Base-by-base conservation (phyloP, 208 protist genomes). In the Trypanosoma cruzi region DNA sequence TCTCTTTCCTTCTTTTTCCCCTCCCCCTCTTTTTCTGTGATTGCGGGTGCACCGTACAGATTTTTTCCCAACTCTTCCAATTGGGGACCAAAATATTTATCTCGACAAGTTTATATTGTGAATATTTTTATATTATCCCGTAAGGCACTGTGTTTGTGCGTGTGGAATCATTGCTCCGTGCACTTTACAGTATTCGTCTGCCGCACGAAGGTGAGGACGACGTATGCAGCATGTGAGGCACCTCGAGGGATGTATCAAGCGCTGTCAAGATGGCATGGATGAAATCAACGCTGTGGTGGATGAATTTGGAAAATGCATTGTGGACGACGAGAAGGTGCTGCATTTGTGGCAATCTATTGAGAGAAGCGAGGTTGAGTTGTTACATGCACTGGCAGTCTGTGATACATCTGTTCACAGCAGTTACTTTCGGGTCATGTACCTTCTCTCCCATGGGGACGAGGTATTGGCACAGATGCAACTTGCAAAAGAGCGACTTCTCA, bases 381-480 rank as follows among this genome's bases (percentile, higher is more conserved):
- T 56, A 20, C 37, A 29, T 8, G 31, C 18, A 26, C 28, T 74
- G 13, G 24, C 18, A 37, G 22, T 31, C 1, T 74, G 50, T 36
- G 49, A 74, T 36, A n/a, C 37, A 52, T 28, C 14, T 31, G 18
- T 56, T 14, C 26, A 37, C 0, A 26, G 56, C 5, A 1, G 14
- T 32, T 18, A 4, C 18, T 59, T 64, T 50, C 20, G 34, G 0
- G 22, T 50, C 34, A 52, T 75, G 28, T 58, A 28, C 56, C 14
- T 49, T 22, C 24, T 75, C 29, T 62, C 48, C 6, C 28, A 18
- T 14, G 76, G 59, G 36, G 62, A 72, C 31, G 40, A 36, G 4
- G 26, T 72, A 28, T 59, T 54, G 24, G 69, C 70, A 0, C 65
- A 73, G 32, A 49, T 81, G 53, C 62, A 69, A 40, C 28, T 36